A percentile compares a stretch with the other conserved stretches of the same genome.
phyloP scores from a whole-genome alignment of 139 green algal genomes.

The Monoraphidium neglectum region DNA sequence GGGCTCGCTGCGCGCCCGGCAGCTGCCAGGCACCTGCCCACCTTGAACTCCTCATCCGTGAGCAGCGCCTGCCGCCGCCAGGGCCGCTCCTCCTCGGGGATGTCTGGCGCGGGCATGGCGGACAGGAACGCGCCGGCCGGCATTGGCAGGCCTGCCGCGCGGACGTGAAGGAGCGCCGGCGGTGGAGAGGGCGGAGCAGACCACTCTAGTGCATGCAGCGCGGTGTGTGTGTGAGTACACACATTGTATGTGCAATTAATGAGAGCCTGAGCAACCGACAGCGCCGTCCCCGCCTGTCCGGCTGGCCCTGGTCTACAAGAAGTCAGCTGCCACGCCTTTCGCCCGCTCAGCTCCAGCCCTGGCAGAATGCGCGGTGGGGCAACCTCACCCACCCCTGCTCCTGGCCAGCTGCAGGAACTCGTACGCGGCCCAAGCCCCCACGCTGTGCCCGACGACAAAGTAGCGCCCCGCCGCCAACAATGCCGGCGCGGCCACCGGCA shows the following conservation, averaged over 20 bases:
- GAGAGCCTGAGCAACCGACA: too few species aligned
- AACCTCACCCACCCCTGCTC: slow-evolving; percentile 9
- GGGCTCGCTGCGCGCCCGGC: too few species aligned
- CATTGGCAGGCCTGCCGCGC: slow-evolving; percentile 51
- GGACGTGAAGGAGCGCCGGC: too few species aligned
- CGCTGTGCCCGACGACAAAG: slow-evolving; percentile 57
- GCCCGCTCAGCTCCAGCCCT: too few species aligned
- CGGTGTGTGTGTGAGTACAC: too few species aligned
- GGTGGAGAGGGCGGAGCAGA: too few species aligned
- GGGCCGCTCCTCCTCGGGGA: slow-evolving; percentile 58
- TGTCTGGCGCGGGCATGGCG: slow-evolving; percentile 77
- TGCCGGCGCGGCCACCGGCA: slow-evolving; percentile 43
- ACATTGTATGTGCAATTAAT: too few species aligned
- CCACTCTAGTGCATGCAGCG: too few species aligned
- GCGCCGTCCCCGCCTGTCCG: too few species aligned
- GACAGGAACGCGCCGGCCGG: slow-evolving; percentile 73
- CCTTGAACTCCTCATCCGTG: slow-evolving; percentile 70
- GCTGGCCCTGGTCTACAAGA: too few species aligned
- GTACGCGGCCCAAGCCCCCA: slow-evolving; percentile 82
- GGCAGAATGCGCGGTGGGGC: too few species aligned
- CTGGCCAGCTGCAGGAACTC: slow-evolving; percentile 65
- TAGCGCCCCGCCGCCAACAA: slow-evolving; percentile 28
- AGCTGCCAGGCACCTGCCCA: slow-evolving; percentile 10
- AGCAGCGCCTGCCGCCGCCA: slow-evolving; percentile 75
- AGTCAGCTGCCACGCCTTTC: too few species aligned